Conservation (phyloP, 2,329 filamentous ascomycete genomes). For the Xylaria sp. region DNA sequence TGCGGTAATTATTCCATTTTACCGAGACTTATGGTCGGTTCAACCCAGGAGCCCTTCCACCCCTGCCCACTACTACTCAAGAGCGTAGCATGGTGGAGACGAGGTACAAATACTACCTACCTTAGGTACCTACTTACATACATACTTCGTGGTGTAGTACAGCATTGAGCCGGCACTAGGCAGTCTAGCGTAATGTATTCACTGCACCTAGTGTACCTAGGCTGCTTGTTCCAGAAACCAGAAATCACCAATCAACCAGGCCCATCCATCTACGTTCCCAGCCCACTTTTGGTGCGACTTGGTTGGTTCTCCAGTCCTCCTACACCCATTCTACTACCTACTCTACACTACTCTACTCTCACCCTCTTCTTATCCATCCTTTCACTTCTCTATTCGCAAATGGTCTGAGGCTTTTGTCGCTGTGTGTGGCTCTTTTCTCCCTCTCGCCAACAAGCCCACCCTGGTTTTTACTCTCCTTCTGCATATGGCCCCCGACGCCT, state of each 20-base stretch:
- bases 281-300: constrained; percentile 35
- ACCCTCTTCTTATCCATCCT: constrained; percentile 23
- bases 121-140: no score
- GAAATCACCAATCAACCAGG: constrained; percentile 31
- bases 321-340: no score
- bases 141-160: no score
- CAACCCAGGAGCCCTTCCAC: background rate
- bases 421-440: constrained; percentile 18
- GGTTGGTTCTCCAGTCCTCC: constrained; percentile 12
- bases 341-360: background rate
- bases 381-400: constrained; percentile 26
- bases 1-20: constrained; percentile 33
- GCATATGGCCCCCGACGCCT: constrained; percentile 5
- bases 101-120: background rate
- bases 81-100: background rate
- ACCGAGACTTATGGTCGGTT: background rate
- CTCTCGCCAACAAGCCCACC: background rate
- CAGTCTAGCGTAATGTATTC: background rate
- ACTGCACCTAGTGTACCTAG: constrained; percentile 6
- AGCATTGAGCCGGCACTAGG: background rate
- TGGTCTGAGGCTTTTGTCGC: constrained; percentile 29
- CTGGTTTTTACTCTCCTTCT: constrained; percentile 5
- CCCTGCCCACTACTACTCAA: constrained; percentile 15
- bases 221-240: constrained; percentile 37
- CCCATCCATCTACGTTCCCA: constrained; percentile 30